A percentile compares a stretch with the other conserved stretches of the same genome.
Evolutionary conservation across 257 asterid species (phyloP).

Genomic region (Primulina huaijiensis): DNA sequence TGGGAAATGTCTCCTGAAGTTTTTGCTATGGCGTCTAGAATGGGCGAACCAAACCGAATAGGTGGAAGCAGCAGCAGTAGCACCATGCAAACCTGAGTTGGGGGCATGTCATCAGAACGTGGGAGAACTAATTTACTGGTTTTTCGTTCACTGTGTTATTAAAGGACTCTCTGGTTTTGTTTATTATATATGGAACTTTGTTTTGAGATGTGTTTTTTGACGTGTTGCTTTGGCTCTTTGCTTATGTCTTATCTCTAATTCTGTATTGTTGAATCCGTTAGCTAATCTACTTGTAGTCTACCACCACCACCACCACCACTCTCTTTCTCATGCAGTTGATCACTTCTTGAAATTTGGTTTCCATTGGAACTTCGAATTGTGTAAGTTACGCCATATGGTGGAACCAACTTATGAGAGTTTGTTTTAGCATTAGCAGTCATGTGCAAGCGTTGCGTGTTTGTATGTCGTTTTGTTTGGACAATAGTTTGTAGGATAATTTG

Average conservation of each 20-base stretch:
- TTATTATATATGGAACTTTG: constrained; percentile 29
- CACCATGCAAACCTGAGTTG: constrained; percentile 26
- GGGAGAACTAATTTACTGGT: constrained; percentile 19
- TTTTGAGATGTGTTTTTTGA: constrained; percentile 24
- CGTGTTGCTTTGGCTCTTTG: not conserved
- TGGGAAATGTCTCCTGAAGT: constrained; percentile 99
- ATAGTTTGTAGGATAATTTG: no score
- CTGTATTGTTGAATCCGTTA: not conserved
- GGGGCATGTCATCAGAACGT: not conserved
- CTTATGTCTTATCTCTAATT: not conserved
- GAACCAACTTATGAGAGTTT: no score
- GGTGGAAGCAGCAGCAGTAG: constrained; percentile 68
- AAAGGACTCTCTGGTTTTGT: constrained; percentile 28
- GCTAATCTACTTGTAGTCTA: not conserved
- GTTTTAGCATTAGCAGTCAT: no score
- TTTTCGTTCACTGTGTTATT: constrained; percentile 22
- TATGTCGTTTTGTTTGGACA: no score
- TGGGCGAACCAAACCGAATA: constrained; percentile 60
- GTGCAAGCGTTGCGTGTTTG: no score
- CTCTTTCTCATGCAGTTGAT: not conserved
- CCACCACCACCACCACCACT: not conserved
- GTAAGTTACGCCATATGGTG: no score
- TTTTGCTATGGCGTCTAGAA: constrained; percentile 81
- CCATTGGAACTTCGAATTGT: no score
- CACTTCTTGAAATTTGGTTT: not conserved